A percentile compares a stretch with the other conserved stretches of the same genome.
phyloP scores from a whole-genome alignment of 106 monocot genomes.

The Gastrodia elata region DNA sequence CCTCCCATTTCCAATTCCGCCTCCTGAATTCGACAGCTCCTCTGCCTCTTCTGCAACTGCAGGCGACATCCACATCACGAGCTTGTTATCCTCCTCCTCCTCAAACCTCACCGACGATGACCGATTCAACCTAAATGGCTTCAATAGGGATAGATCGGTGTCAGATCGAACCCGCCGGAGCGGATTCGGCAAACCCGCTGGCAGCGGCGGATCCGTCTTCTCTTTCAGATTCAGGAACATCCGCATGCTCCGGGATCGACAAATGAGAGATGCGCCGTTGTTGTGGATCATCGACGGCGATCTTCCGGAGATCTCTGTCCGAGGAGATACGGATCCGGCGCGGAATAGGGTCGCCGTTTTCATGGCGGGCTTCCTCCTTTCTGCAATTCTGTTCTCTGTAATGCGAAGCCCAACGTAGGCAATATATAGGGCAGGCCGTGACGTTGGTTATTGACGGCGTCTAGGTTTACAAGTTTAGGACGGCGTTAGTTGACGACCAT shows the following conservation, averaged over 20 bases:
- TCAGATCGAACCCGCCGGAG: slow-evolving; percentile 15
- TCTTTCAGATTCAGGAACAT: neutral
- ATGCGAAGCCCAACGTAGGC: neutral
- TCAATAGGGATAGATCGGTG: neutral
- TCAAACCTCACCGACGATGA: neutral
- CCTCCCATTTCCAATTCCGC: slow-evolving; percentile 20
- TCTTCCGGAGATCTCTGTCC: neutral
- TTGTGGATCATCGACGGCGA: neutral
- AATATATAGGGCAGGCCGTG: too few species aligned
- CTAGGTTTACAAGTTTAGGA: neutral
- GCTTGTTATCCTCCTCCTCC: slow-evolving; percentile 1
- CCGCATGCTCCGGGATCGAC: neutral
- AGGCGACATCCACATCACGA: slow-evolving; percentile 4
- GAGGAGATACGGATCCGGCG: neutral
- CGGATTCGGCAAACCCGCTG: neutral
- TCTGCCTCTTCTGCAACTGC: neutral
- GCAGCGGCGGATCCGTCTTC: neutral
- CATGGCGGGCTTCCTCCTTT: neutral
- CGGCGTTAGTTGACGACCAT: neutral
- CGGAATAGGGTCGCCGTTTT: neutral
- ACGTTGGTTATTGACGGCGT: slow-evolving; percentile 1
- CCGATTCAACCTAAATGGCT: neutral
- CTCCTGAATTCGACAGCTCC: slow-evolving; percentile 6
- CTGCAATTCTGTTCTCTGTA: neutral
- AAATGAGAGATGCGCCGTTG: neutral